A percentile compares a stretch with the other conserved stretches of the same genome.
Evolutionary conservation across 176 grass and related monocot genomes (phyloP).

Genomic region (Cymbopogon citratus): DNA sequence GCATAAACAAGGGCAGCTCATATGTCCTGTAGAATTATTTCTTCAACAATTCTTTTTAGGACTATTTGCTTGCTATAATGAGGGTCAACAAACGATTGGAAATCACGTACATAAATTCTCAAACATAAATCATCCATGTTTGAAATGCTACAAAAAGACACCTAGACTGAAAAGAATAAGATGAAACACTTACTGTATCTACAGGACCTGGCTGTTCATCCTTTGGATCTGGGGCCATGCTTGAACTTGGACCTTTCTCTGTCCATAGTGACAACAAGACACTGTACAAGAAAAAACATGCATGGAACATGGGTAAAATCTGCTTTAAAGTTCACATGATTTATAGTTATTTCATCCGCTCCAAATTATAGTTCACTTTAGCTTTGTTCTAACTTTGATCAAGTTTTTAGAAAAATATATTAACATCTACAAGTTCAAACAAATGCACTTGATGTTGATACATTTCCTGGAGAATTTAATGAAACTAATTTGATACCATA

Average conservation of each 20-base stretch:
- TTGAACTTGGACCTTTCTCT: conserved; percentile 71
- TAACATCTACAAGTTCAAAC: not conserved
- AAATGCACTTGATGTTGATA: not conserved
- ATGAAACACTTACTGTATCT: conserved; percentile 13
- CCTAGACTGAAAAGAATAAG: not conserved
- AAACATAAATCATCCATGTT: not conserved
- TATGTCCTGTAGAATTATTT: not conserved
- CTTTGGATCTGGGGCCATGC: conserved; percentile 58
- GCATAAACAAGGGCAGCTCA: conserved; percentile 5
- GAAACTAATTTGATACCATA: not conserved
- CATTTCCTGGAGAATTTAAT: not conserved
- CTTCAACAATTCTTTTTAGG: not conserved
- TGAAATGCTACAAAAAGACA: conserved; percentile 10
- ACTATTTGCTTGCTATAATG: not conserved
- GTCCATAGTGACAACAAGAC: conserved; percentile 58
- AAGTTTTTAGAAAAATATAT: not conserved
- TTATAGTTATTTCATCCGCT: not conserved
- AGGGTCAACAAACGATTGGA: not conserved
- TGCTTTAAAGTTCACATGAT: not conserved
- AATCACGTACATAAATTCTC: not conserved
- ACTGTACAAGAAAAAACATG: conserved; percentile 43
- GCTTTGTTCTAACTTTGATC: not conserved
- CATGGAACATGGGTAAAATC: conserved; percentile 58
- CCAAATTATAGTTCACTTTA: not conserved
- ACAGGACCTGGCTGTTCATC: conserved; percentile 74